phyloP scores from a whole-genome alignment of 352 stramenopile species.

The Blastocystis sp. region DNA sequence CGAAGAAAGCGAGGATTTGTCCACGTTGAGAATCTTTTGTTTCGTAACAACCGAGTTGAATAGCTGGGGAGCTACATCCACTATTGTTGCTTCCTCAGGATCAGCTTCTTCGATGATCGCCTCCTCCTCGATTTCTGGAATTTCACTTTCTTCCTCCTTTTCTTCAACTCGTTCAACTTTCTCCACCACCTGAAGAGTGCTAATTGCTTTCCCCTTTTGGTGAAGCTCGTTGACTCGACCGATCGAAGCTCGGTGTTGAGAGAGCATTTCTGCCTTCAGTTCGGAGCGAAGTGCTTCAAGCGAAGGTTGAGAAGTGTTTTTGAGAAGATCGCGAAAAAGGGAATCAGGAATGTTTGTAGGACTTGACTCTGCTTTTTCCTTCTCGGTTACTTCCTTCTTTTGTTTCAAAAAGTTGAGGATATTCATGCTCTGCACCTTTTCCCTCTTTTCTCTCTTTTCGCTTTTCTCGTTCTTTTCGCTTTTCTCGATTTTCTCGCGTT shows the following conservation, averaged over 20 bases:
- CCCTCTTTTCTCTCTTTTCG: neutral
- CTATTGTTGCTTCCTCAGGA: neutral
- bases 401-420: slow-evolving; percentile 49
- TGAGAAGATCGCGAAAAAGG: no score
- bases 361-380: neutral
- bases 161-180: neutral
- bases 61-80: neutral
- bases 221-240: neutral
- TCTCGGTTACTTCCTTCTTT: neutral
- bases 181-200: neutral
- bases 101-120: neutral
- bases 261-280: neutral
- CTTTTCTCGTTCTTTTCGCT: slow-evolving; percentile 14
- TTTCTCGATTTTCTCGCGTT: neutral
- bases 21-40: neutral
- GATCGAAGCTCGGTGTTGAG: neutral
- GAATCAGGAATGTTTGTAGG: no score
- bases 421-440: slow-evolving; percentile 37
- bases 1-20: neutral
- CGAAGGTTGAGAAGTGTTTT: neutral
- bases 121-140: neutral
- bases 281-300: neutral
- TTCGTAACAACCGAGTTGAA: neutral
- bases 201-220: neutral
- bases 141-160: neutral